phyloP scores from a whole-genome alignment of 768 basidiomycete species.

The Leccinum truebloodii region DNA sequence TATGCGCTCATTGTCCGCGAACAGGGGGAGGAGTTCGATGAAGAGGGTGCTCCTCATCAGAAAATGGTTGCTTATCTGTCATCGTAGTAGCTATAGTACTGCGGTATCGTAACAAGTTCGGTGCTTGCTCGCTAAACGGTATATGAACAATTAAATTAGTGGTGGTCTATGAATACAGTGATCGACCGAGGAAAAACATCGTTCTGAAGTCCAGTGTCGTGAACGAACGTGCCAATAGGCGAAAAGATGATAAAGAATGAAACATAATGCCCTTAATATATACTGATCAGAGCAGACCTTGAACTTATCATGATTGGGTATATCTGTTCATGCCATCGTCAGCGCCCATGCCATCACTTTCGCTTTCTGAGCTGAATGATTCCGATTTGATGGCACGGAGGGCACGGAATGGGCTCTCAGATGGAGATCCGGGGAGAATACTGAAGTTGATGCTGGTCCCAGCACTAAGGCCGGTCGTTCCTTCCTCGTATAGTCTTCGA shows the following conservation, averaged over 20 bases:
- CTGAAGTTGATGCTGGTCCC: slow-evolving; percentile 82
- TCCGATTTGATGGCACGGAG: slow-evolving; percentile 54
- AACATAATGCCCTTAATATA: slow-evolving; percentile 15
- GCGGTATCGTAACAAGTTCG: slow-evolving; percentile 25
- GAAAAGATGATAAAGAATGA: slow-evolving; percentile 24
- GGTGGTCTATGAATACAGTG: slow-evolving; percentile 44
- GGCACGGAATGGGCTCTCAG: slow-evolving; percentile 42
- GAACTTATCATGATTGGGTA: slow-evolving; percentile 34
- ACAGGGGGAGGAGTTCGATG: slow-evolving; percentile 75
- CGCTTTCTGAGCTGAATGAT: slow-evolving; percentile 66
- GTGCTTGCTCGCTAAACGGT: slow-evolving; percentile 22
- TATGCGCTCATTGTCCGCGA: slow-evolving; percentile 25
- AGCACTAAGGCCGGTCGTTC: slow-evolving; percentile 61
- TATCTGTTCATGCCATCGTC: slow-evolving; percentile 48
- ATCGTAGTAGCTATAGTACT: slow-evolving; percentile 36
- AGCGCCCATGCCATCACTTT: slow-evolving; percentile 62
- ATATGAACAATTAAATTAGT: slow-evolving; percentile 37
- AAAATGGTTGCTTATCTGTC: slow-evolving; percentile 68
- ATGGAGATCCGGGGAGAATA: slow-evolving; percentile 70
- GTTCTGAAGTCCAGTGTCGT: slow-evolving; percentile 35
- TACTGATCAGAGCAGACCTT: slow-evolving; percentile 16
- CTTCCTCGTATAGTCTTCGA: slow-evolving; percentile 84
- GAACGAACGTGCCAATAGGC: slow-evolving; percentile 19
- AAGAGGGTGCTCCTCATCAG: slow-evolving; percentile 85
- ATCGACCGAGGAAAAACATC: slow-evolving; percentile 35